Base-by-base conservation (phyloP, 2,329 filamentous ascomycete genomes). In the Trichophyton benhamiae region DNA sequence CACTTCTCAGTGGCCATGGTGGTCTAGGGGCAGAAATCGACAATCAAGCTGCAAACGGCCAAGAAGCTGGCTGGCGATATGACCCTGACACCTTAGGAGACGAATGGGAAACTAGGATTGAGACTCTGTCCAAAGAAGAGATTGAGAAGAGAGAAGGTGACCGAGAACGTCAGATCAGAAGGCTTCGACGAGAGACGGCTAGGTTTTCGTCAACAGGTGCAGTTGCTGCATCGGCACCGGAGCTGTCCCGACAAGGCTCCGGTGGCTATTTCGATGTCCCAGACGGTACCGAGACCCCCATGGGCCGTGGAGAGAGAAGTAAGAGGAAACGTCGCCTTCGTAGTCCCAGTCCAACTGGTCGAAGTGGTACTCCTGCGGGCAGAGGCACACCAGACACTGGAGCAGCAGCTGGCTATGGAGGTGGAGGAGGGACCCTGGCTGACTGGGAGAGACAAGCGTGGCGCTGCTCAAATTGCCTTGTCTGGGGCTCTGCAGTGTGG, bases 71-170 rank as follows among this genome's bases (percentile, higher is more conserved):
- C 2, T 97, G 94, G 92, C 83, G 94, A 65, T 96, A 96, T 71
- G 94, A 99, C 66, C 89, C 90, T 2, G 94, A 97, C 70, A 87
- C 90, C 63, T 80, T 97, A 2, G 91, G 83, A 6, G 87, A 89
- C 65, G 86, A 88, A 64, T 94, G 89, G 89, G 88, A 91, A 70
- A 87, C 89, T 5, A 89, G 88, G 76, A 80, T 94, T 7, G 89
- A 92, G 72, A 80, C 82, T 0, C 77, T 99, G 1, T 91, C 87
- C 44, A 95, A 96, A 68, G 94, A 99, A 68, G 94, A 99, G 71
- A 97, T 99, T 60, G 94, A 99, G 75, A 95, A 95, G 77, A 84
- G 94, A 30, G 94, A 99, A 74, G 90, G 90, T 59, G 94, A 99
- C 71, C 83, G 94, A 48, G 94, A 99, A 74, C 82, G 94, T 61